Evolutionary conservation across 345 rosid genomes (phyloP).

Genomic region (Rhizophora mangle): DNA sequence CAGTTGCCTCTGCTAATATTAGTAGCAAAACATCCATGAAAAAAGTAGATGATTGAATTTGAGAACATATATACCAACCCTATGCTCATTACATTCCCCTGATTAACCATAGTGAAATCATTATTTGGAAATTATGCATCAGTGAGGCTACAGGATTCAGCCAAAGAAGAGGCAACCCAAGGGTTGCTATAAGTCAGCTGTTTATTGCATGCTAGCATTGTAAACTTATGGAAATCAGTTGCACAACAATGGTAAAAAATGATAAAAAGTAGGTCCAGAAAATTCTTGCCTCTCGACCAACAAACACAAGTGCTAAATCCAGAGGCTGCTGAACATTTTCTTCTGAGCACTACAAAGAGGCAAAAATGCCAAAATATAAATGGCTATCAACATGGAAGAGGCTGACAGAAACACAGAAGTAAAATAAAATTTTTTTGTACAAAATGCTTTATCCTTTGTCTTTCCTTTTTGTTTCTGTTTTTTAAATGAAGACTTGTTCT

Average conservation of each 20-base stretch:
- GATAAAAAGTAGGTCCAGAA: background rate
- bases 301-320: conserved; percentile 79
- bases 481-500: background rate
- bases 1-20: background rate
- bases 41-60: background rate
- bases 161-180: background rate
- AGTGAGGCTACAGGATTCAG: background rate
- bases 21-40: background rate
- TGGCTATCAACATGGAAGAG: conserved; percentile 1
- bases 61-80: background rate
- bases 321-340: conserved; percentile 48
- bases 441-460: too few relatives aligned
- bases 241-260: too few relatives aligned
- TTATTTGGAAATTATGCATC: background rate
- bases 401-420: background rate
- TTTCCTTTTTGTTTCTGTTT: too few relatives aligned
- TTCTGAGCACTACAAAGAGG: conserved; percentile 54
- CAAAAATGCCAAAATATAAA: background rate
- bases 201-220: too few relatives aligned
- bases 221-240: too few relatives aligned
- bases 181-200: background rate
- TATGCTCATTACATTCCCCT: background rate
- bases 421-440: background rate
- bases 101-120: background rate
- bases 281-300: conserved; percentile 75